Evolutionary conservation across 805 yeast genomes (phyloP), one percentile per base, ranked within the genome.

Genomic region (Debaryomyces tyrocola): DNA sequence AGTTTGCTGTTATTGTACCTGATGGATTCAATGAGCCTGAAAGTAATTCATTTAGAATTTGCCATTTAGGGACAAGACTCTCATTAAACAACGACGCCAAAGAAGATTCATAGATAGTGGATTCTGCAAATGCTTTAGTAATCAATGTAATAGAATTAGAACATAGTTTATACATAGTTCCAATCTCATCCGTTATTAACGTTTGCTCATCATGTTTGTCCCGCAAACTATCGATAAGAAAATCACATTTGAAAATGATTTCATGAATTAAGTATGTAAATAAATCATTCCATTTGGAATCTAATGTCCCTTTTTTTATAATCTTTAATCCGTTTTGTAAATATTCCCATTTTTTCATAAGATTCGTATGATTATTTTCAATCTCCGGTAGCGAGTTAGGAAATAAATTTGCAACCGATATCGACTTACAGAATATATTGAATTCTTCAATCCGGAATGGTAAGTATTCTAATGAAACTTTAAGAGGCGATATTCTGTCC

Each of bases 271-370:
- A 57, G 47, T 69, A 75, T 21, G 64, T 64, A 50, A 83, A 82
- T 2, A 83, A 66, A 20, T 74, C 74, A 50, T 69, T 64, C 88
- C 89, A 84, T 56, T 81, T 73, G 24, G 66, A 58, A 48, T 81
- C 84, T 4, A 84, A 69, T 24, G 77, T 52, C 36, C 78, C 80
- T 4, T 47, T 49, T 53, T 77, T 76, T 49, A 84, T 63, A 6
- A 58, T 63, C 2, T 58, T 58, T 11, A 80, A 50, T 42, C 77
- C 79, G 9, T 55, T 54, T 8, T 67, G 65, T 40, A 84, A 60
- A 45, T 66, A 62, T 15, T 68, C 59, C 64, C 78, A 74, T 48
- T 73, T 70, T 10, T 63, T 63, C 7, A 70, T 52, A 14, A 82
- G 55, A 2, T 53, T 47, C 27, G 70, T 67, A 49, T 77, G 80